Percentiles rank a stretch among this genome's conserved stretches.
Conservation (phyloP, 345 rosid species). For the Populus pruinosa region DNA sequence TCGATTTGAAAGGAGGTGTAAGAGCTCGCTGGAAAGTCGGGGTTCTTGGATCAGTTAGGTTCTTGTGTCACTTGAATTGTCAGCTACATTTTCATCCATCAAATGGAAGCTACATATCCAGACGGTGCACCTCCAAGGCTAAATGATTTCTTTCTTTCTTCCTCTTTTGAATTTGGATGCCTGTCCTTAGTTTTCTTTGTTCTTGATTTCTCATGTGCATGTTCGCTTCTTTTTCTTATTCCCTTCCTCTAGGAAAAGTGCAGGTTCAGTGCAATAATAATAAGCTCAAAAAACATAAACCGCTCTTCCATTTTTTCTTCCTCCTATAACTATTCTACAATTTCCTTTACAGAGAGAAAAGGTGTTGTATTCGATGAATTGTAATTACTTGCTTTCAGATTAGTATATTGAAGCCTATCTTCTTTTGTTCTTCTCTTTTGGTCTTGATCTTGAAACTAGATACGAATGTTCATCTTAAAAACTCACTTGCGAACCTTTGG, state of each 20-base stretch:
- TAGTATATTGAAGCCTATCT: too few relatives aligned
- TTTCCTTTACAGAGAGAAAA: too few relatives aligned
- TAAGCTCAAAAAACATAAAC: background rate
- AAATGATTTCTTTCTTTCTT: slow-evolving; percentile 30
- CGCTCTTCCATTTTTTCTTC: background rate
- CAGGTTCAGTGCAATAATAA: background rate
- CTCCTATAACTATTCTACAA: background rate
- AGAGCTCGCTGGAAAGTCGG: slow-evolving; percentile 72
- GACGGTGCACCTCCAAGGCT: slow-evolving; percentile 59
- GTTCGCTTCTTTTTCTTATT: background rate
- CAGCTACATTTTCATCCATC: slow-evolving; percentile 50
- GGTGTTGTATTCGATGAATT: too few relatives aligned
- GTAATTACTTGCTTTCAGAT: too few relatives aligned
- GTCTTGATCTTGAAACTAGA: background rate
- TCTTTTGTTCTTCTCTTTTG: background rate
- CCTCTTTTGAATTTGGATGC: background rate
- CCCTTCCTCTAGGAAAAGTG: background rate
- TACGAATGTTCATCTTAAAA: too few relatives aligned
- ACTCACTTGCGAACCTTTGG: background rate
- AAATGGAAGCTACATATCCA: slow-evolving; percentile 35
- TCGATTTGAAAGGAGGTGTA: slow-evolving; percentile 58
- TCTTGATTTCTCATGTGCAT: background rate
- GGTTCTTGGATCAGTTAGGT: slow-evolving; percentile 56
- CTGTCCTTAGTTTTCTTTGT: background rate
- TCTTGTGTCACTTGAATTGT: slow-evolving; percentile 53